A percentile compares a stretch with the other conserved stretches of the same genome.
phyloP scores from a whole-genome alignment of 2,329 filamentous ascomycete species.

The Hymenoscyphus linearis region DNA sequence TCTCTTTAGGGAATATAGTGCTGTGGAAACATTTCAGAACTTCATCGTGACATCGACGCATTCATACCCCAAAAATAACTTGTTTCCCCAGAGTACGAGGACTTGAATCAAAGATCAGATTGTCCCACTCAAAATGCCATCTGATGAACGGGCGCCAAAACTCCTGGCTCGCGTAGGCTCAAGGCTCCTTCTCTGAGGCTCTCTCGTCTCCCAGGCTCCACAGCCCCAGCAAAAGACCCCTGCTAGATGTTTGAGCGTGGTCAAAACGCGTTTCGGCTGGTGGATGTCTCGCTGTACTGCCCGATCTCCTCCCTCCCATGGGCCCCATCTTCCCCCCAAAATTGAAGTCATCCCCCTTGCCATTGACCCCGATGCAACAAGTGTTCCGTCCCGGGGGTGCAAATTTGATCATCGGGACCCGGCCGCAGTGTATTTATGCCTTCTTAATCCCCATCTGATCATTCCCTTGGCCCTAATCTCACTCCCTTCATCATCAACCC shows the following conservation, averaged over 20 bases:
- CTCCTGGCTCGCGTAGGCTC: too few species aligned
- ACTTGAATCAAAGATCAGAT: not conserved
- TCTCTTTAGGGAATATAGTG: not conserved
- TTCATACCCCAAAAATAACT: not conserved
- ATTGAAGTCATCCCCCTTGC: not conserved
- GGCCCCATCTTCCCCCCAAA: constrained; percentile 3
- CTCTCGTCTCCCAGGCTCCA: not conserved
- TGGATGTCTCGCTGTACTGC: not conserved
- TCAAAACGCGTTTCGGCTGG: constrained; percentile 13
- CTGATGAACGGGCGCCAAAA: not conserved
- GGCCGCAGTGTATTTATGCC: constrained; percentile 12
- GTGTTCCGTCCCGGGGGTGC: constrained; percentile 5
- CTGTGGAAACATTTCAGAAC: too few species aligned
- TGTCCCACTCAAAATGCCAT: not conserved
- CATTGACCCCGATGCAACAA: not conserved
- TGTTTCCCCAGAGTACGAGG: not conserved
- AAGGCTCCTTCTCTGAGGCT: not conserved
- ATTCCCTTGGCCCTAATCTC: constrained; percentile 7
- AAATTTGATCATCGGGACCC: constrained; percentile 6
- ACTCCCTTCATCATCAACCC: not conserved
- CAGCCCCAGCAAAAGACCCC: not conserved
- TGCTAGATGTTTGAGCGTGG: constrained; percentile 6
- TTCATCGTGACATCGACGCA: too few species aligned
- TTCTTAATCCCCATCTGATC: constrained; percentile 11
- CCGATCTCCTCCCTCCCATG: not conserved